A percentile compares a stretch with the other conserved stretches of the same genome.
Conservation (phyloP, 257 asterid species). For the Cynanchum wilfordii region DNA sequence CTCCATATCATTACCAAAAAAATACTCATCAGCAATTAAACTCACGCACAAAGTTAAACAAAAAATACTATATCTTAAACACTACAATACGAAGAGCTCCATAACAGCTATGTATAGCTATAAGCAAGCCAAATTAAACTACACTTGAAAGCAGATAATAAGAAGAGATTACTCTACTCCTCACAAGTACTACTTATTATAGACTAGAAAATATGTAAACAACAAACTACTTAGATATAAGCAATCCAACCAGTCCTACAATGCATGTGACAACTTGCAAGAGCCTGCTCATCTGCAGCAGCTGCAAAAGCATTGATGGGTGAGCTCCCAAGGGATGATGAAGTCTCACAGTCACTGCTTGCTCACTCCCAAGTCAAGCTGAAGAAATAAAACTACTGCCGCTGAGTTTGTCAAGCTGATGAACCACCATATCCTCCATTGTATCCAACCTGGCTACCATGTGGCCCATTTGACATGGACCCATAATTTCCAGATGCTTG, state of each 20-base stretch:
- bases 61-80: conserved; percentile 39
- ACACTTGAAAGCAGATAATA: conserved; percentile 38
- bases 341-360: not conserved
- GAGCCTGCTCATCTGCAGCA: conserved; percentile 41
- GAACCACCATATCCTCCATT: conserved; percentile 63
- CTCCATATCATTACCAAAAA: conserved; percentile 20
- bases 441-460: conserved; percentile 50
- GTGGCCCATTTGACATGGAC: conserved; percentile 32
- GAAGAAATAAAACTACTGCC: conserved; percentile 34
- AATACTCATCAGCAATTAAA: conserved; percentile 29
- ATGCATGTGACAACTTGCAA: conserved; percentile 33
- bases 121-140: conserved; percentile 49
- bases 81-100: conserved; percentile 36
- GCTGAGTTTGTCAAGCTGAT: conserved; percentile 46
- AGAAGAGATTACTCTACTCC: conserved; percentile 41
- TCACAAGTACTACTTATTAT: conserved; percentile 50
- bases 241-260: conserved; percentile 51
- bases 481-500: conserved; percentile 53
- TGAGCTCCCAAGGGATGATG: conserved; percentile 22
- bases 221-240: conserved; percentile 37
- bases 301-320: conserved; percentile 19
- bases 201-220: conserved; percentile 41
- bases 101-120: conserved; percentile 36
- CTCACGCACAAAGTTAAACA: conserved; percentile 25
- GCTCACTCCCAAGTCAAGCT: not conserved